Evolutionary conservation across 176 grass and related monocot species (phyloP).

Genomic region (Triticum dicoccoides): DNA sequence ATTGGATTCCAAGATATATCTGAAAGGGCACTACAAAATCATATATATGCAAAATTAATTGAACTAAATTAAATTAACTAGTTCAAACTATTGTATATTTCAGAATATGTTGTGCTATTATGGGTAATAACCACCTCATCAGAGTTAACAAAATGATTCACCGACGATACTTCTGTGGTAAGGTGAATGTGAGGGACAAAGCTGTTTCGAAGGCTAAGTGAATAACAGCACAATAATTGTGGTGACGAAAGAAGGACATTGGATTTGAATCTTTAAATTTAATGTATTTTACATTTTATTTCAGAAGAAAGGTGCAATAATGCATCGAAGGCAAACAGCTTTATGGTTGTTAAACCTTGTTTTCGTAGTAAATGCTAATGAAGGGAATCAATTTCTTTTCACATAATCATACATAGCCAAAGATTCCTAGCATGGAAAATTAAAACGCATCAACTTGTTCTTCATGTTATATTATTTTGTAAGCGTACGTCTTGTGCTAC

Average conservation of each 20-base stretch:
- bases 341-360: background rate
- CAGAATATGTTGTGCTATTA: background rate
- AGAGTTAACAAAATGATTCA: background rate
- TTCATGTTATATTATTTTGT: background rate
- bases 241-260: background rate
- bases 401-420: background rate
- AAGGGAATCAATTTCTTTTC: background rate
- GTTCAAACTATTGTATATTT: background rate
- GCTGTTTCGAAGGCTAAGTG: background rate
- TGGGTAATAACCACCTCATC: background rate
- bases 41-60: conserved; percentile 47
- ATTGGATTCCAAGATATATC: conserved; percentile 68
- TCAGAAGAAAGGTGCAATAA: background rate
- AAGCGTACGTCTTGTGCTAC: background rate
- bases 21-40: conserved; percentile 62
- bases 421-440: background rate
- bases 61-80: background rate
- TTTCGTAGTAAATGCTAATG: background rate
- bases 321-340: background rate
- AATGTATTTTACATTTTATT: background rate
- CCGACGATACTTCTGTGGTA: background rate
- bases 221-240: background rate
- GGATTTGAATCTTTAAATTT: conserved; percentile 2
- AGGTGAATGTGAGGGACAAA: background rate
- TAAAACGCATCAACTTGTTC: background rate